Base-by-base conservation (phyloP, 202 grass and related monocot species). In the Dendrocalamus latiflorus region DNA sequence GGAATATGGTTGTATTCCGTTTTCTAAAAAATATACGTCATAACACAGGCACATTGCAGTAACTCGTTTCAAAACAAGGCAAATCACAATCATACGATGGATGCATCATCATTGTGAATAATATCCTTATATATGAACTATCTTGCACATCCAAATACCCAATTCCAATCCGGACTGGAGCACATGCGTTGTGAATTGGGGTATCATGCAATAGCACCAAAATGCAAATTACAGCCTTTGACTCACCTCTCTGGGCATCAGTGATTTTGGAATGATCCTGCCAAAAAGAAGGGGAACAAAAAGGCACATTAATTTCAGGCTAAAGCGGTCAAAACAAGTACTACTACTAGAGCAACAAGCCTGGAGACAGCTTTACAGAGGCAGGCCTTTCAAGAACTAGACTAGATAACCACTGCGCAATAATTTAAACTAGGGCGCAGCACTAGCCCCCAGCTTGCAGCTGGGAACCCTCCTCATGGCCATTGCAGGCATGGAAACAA, bases 241-340 rank as follows among this genome's bases (percentile, higher is more conserved):
- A 91, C 93, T 93, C 75, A 99, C 96, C 93, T 99, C 96, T 81
- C 84, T 90, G 66, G 89, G 93, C 93, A 95, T 99, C 74, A 99
- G 76, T 5, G 96, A 91, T 85, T 79, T 99, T 47, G 96, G 96
- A 84, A 99, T 99, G 68, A 99, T 81, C 75, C 96, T 99, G 93
- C 20, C 50, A 78, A 79, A 72, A 68, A n/a, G 43, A 76, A 50
- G 8, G 72, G 50, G 70, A 49, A 20, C 69, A 59, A 56, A 36
- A 77, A 66, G 59, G 26, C n/a, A 79, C 18, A 68, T 86, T 85
- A 83, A 50, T 61, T 78, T 65, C 57, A 78, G 70, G 25, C 48
- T 17, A 90, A 90, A 86, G 65, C 65, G 72, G 79, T 89, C 86
- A 86, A 86, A 84, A 84, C 68, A 79, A 72, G 70, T 51, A 65